phyloP scores from a whole-genome alignment of 306 rosid species.

The Ormosia semicastrata region DNA sequence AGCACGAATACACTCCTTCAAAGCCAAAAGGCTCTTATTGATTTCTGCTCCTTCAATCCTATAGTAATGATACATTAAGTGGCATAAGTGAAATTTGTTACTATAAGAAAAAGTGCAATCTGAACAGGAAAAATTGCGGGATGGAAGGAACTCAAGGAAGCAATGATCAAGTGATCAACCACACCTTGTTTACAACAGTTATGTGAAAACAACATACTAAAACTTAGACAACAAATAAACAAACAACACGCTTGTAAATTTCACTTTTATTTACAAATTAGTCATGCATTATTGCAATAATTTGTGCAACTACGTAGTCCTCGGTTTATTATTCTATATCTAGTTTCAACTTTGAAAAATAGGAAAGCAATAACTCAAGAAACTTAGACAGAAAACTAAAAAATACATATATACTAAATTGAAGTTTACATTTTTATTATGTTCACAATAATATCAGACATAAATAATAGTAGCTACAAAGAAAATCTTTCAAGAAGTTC shows the following conservation, averaged over 20 bases:
- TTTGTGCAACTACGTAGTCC: neutral
- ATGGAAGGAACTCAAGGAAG: neutral
- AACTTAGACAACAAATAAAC: neutral
- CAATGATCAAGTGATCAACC: neutral
- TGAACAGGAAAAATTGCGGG: neutral
- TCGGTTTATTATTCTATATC: neutral
- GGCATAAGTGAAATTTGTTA: neutral
- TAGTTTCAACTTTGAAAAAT: neutral
- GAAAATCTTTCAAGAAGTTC: neutral
- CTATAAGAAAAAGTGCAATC: neutral
- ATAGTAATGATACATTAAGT: conserved; percentile 10
- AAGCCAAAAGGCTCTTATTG: conserved; percentile 94
- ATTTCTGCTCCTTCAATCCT: conserved; percentile 99
- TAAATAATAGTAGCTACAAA: neutral
- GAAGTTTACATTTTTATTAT: neutral
- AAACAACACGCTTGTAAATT: neutral
- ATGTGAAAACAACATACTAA: neutral
- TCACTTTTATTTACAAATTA: neutral
- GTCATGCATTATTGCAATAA: neutral
- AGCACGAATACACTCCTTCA: conserved; percentile 98
- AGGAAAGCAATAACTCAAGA: neutral
- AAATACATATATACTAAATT: neutral
- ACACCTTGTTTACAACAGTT: neutral
- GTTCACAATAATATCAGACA: neutral
- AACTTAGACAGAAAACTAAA: neutral